Percentiles rank a stretch among this genome's conserved stretches.
phyloP scores from a whole-genome alignment of 352 stramenopile genomes.

The Phytophthora podocarpi region DNA sequence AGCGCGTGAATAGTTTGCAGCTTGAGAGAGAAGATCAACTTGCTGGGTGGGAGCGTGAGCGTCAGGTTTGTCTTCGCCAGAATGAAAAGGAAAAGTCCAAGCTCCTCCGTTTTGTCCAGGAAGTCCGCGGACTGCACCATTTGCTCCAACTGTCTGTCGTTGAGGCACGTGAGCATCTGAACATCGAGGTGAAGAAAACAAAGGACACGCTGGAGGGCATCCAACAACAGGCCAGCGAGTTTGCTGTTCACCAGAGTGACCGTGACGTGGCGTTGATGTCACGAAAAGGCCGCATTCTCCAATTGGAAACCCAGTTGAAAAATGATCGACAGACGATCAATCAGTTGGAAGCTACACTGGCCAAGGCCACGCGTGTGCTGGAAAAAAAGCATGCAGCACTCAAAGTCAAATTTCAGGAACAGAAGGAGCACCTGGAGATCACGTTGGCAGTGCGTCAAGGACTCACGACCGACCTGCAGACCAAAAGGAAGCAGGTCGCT shows the following conservation, averaged over 20 bases:
- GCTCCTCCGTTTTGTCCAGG: conserved; percentile 21
- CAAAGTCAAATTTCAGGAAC: conserved; percentile 47
- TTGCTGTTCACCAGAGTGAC: conserved; percentile 54
- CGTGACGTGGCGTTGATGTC: conserved; percentile 50
- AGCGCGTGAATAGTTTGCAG: conserved; percentile 25
- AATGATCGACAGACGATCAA: conserved; percentile 52
- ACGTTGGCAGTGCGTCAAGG: conserved; percentile 62
- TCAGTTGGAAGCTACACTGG: conserved; percentile 47
- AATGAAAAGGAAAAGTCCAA: conserved; percentile 26
- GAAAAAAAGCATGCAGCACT: conserved; percentile 42
- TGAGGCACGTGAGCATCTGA: conserved; percentile 22
- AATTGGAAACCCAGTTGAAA: conserved; percentile 60
- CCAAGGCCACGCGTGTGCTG: conserved; percentile 39
- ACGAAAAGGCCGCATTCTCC: conserved; percentile 57
- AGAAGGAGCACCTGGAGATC: conserved; percentile 68
- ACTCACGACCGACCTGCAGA: conserved; percentile 55
- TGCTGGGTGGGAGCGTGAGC: conserved; percentile 5
- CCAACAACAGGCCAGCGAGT: conserved; percentile 49
- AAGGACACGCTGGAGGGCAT: conserved; percentile 29
- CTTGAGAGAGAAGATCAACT: conserved; percentile 29
- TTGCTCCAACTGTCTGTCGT: conserved; percentile 23
- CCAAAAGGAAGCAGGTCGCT: conserved; percentile 51
- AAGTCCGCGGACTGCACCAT: conserved; percentile 25
- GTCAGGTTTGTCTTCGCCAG: conserved; percentile 10
- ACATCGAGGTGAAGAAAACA: conserved; percentile 40